Evolutionary conservation across 257 asterid genomes (phyloP).

Genomic region (Jasminum sambac): DNA sequence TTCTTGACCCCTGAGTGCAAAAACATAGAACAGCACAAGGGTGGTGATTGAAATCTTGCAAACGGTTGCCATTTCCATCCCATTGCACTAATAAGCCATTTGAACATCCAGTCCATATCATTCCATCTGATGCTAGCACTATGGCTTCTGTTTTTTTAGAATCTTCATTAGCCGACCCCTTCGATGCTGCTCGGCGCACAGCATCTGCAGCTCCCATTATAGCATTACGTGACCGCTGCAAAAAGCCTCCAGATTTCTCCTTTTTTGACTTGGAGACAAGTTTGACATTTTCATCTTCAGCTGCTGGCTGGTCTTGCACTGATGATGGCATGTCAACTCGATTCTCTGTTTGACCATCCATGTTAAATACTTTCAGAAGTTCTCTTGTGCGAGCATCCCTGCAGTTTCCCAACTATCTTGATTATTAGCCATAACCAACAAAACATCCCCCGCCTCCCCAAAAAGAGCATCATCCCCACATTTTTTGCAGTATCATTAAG

Average conservation of each 20-base stretch:
- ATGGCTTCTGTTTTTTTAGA: slow-evolving; percentile 73
- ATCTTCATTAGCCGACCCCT: slow-evolving; percentile 76
- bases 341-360: slow-evolving; percentile 86
- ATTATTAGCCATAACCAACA: slow-evolving; percentile 1
- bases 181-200: slow-evolving; percentile 82
- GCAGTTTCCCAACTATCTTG: slow-evolving; percentile 26
- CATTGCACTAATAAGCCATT: slow-evolving; percentile 87
- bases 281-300: slow-evolving; percentile 78
- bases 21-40: slow-evolving; percentile 78
- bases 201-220: slow-evolving; percentile 98
- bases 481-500: not conserved
- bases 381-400: slow-evolving; percentile 98
- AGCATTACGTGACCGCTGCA: slow-evolving; percentile 93
- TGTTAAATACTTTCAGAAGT: slow-evolving; percentile 70
- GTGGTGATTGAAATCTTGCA: slow-evolving; percentile 75
- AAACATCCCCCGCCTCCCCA: not conserved
- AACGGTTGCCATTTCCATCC: slow-evolving; percentile 91
- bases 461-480: not conserved
- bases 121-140: slow-evolving; percentile 72
- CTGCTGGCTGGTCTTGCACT: slow-evolving; percentile 55
- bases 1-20: slow-evolving; percentile 62
- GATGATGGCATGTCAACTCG: slow-evolving; percentile 57
- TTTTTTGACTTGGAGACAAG: slow-evolving; percentile 76
- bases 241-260: slow-evolving; percentile 83
- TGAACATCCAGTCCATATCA: slow-evolving; percentile 89